These are phyloP conservation scores for Penicillium daleae DNA, from an alignment of 495 filamentous ascomycete species.

Conservation along the genomic window DNA sequence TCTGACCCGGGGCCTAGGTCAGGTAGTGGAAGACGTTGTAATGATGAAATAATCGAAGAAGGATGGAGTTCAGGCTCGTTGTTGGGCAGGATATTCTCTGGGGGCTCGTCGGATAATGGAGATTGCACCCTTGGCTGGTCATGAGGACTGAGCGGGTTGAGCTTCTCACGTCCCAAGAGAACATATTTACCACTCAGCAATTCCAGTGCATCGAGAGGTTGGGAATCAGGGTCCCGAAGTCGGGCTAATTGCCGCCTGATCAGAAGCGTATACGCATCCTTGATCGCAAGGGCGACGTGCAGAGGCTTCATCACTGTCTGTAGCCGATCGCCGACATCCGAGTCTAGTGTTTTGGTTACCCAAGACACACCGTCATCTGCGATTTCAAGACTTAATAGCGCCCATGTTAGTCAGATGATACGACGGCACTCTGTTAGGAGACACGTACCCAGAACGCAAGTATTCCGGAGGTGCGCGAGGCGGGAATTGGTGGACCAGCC, in stretches of 20 bases:
- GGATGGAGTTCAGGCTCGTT: slow-evolving; percentile 30
- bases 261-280: slow-evolving; percentile 40
- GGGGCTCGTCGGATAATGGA: slow-evolving; percentile 16
- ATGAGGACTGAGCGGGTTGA: slow-evolving; percentile 29
- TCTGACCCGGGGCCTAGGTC: slow-evolving; percentile 43
- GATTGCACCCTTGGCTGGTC: slow-evolving; percentile 31
- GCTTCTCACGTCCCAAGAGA: slow-evolving; percentile 21
- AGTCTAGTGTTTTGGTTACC: slow-evolving; percentile 48
- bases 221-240: slow-evolving; percentile 26
- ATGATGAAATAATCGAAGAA: slow-evolving; percentile 39
- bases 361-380: slow-evolving; percentile 54
- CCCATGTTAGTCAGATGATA: slow-evolving; percentile 18
- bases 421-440: too few species aligned
- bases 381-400: slow-evolving; percentile 53
- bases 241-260: slow-evolving; percentile 37
- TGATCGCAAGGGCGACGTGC: slow-evolving; percentile 40
- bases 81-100: slow-evolving; percentile 22
- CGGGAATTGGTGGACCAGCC: slow-evolving; percentile 66
- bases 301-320: slow-evolving; percentile 39
- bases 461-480: slow-evolving; percentile 61
- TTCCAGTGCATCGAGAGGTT: slow-evolving; percentile 19
- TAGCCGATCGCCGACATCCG: slow-evolving; percentile 40
- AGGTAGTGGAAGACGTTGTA: slow-evolving; percentile 44
- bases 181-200: slow-evolving; percentile 16
- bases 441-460: slow-evolving; percentile 60